A percentile compares a stretch with the other conserved stretches of the same genome.
These are phyloP conservation scores for Arthrobotrys iridis DNA, from an alignment of 2,329 filamentous ascomycete species.

Conservation along the genomic window DNA sequence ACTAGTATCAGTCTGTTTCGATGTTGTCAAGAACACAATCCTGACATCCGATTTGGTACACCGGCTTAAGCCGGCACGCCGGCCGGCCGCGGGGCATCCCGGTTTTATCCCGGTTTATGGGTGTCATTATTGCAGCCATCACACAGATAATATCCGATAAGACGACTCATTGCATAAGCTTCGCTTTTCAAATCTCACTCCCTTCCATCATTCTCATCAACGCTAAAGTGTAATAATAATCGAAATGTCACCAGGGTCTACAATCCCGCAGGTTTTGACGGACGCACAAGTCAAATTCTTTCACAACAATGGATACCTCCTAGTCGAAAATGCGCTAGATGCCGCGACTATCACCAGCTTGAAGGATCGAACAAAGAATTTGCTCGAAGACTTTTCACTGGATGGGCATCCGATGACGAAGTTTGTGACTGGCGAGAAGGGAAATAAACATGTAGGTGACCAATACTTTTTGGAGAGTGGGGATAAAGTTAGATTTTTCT, in stretches of 20 bases:
- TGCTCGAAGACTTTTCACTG: conserved; percentile 81
- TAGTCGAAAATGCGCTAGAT: conserved; percentile 80
- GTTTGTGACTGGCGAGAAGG: conserved; percentile 84
- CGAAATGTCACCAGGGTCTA: conserved; percentile 31
- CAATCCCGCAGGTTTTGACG: conserved; percentile 69
- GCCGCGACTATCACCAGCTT: conserved; percentile 73
- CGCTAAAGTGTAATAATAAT: not conserved
- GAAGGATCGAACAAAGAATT: conserved; percentile 76
- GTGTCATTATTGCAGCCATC: not conserved
- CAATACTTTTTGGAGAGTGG: conserved; percentile 91
- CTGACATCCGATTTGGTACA: too few species aligned
- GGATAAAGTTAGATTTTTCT: conserved; percentile 95
- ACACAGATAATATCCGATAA: conserved; percentile 16
- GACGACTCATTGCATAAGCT: not conserved
- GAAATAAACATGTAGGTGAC: conserved; percentile 80
- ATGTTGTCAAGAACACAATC: too few species aligned
- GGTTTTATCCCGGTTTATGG: not conserved
- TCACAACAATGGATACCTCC: conserved; percentile 84
- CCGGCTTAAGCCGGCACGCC: conserved; percentile 23
- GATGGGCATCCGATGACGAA: conserved; percentile 88
- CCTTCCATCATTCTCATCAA: not conserved
- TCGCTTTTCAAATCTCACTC: not conserved
- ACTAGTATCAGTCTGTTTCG: too few species aligned
- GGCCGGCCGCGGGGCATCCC: conserved; percentile 1
- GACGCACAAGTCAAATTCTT: conserved; percentile 77